Evolutionary conservation across 2,329 filamentous ascomycete genomes (phyloP).

Genomic region (Aphanocladium album): DNA sequence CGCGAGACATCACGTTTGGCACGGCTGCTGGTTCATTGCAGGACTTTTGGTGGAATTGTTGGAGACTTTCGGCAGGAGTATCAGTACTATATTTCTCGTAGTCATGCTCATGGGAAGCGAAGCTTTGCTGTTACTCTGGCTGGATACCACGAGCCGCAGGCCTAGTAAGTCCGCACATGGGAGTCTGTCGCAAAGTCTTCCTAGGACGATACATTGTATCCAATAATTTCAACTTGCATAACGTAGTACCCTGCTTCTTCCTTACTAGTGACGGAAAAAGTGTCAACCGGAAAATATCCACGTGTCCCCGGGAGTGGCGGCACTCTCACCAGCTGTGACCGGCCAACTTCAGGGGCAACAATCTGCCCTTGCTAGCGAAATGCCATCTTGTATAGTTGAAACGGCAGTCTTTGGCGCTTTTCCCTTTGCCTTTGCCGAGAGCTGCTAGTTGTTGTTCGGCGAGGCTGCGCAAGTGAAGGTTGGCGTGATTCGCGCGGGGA

Average conservation of each 20-base stretch:
- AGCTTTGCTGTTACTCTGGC: too few relatives aligned
- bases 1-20: not conserved
- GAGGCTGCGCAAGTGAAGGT: not conserved
- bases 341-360: not conserved
- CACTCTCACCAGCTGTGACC: not conserved
- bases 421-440: not conserved
- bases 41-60: too few relatives aligned
- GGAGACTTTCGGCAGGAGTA: too few relatives aligned
- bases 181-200: too few relatives aligned
- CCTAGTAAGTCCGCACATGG: too few relatives aligned
- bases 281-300: not conserved
- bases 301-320: not conserved
- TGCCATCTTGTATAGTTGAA: not conserved
- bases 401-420: not conserved
- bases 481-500: not conserved
- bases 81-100: too few relatives aligned
- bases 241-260: not conserved
- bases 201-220: too few relatives aligned
- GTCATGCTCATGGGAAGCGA: too few relatives aligned
- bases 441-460: not conserved
- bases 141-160: too few relatives aligned
- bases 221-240: too few relatives aligned
- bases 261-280: not conserved
- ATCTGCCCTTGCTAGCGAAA: not conserved
- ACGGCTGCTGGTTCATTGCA: too few relatives aligned